Evolutionary conservation across 2,329 filamentous ascomycete species (phyloP).

Genomic region (Calonectria hawksworthii): DNA sequence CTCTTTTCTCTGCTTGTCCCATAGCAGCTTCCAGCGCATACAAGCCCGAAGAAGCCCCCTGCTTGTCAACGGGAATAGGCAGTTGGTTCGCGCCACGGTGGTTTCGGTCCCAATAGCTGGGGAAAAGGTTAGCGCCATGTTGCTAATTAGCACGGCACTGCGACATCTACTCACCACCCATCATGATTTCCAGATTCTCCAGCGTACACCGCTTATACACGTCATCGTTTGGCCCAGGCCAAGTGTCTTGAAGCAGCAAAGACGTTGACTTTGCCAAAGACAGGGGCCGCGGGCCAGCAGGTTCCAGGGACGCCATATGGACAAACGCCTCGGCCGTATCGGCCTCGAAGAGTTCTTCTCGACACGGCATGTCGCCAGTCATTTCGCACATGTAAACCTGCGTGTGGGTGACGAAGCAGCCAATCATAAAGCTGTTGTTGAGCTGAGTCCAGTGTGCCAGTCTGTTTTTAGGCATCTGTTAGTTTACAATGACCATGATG

Average conservation of each 20-base stretch:
- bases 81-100: conserved; percentile 8
- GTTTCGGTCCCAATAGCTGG: conserved; percentile 9
- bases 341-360: conserved; percentile 10
- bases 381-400: conserved; percentile 20
- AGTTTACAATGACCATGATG: not conserved
- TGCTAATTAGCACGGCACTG: not conserved
- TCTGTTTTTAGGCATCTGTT: not conserved
- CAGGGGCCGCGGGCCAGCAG: not conserved
- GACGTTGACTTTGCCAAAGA: not conserved
- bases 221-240: not conserved
- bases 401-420: conserved; percentile 12
- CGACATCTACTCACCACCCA: not conserved
- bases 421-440: conserved; percentile 17
- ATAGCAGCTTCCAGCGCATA: conserved; percentile 26
- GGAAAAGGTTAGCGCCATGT: not conserved
- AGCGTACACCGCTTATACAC: not conserved
- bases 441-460: conserved; percentile 23
- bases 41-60: conserved; percentile 20
- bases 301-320: not conserved
- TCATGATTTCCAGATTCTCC: not conserved
- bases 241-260: conserved; percentile 10
- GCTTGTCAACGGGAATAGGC: not conserved
- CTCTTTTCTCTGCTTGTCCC: conserved; percentile 9
- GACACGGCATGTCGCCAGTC: conserved; percentile 21
- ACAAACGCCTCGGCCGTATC: conserved; percentile 8